These are phyloP conservation scores for Termitomyces titanicus DNA, from an alignment of 768 basidiomycete species.

Conservation along the genomic window DNA sequence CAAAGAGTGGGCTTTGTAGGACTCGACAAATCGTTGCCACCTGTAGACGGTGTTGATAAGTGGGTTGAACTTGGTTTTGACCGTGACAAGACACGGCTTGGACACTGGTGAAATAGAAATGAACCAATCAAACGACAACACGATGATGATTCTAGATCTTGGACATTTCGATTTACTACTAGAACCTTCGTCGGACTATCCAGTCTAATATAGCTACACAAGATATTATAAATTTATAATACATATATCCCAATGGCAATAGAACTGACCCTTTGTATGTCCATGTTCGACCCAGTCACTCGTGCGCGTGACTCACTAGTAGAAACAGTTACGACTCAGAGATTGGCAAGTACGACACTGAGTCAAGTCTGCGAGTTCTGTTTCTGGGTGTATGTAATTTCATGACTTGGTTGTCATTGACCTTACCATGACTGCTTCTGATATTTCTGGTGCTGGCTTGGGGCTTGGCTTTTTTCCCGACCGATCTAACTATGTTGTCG, in stretches of 20 bases:
- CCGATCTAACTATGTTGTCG: not conserved
- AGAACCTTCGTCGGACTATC: too few species aligned
- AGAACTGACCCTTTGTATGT: too few species aligned
- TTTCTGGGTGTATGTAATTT: not conserved
- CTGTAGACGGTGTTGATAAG: slow-evolving; percentile 33
- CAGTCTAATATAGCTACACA: too few species aligned
- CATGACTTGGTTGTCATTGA: not conserved
- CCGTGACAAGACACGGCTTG: slow-evolving; percentile 38
- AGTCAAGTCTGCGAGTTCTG: too few species aligned
- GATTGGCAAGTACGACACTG: too few species aligned
- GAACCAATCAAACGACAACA: not conserved
- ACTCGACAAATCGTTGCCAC: slow-evolving; percentile 26
- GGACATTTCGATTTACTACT: not conserved
- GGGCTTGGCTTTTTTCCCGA: not conserved
- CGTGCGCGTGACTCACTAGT: too few species aligned
- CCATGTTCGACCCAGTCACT: too few species aligned
- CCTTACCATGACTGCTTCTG: not conserved
- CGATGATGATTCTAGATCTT: too few species aligned
- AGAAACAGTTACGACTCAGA: too few species aligned
- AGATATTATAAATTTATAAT: too few species aligned
- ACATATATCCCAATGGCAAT: too few species aligned
- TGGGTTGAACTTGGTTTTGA: slow-evolving; percentile 70
- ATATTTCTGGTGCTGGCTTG: not conserved
- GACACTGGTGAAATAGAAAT: slow-evolving; percentile 60
- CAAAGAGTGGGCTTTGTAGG: slow-evolving; percentile 63